A percentile compares a stretch with the other conserved stretches of the same genome.
phyloP scores from a whole-genome alignment of 306 rosid species.

The Fragaria iinumae region DNA sequence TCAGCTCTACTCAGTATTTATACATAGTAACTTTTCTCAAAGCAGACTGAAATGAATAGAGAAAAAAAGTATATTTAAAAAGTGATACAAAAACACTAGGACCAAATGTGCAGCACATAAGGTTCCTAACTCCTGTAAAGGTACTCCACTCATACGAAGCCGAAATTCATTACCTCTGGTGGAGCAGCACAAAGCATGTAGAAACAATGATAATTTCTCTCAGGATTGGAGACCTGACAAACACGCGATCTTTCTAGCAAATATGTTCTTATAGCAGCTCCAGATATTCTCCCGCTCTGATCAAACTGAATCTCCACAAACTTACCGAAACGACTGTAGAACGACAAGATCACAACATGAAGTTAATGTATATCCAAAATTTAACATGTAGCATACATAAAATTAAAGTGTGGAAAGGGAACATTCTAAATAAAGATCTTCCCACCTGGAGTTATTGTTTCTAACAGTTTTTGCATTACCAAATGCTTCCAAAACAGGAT shows the following conservation, averaged over 20 bases:
- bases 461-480: conserved; percentile 99
- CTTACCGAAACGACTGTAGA: conserved; percentile 96
- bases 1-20: background rate
- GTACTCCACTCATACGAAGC: conserved; percentile 17
- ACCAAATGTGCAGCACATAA: conserved; percentile 22
- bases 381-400: conserved; percentile 22
- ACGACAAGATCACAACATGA: conserved; percentile 21
- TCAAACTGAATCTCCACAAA: conserved; percentile 99
- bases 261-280: conserved; percentile 99
- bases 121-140: conserved; percentile 26
- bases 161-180: conserved; percentile 63
- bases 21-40: conserved; percentile 6
- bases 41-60: background rate
- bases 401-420: conserved; percentile 20
- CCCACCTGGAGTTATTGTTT: conserved; percentile 95
- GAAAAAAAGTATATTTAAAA: background rate
- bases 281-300: conserved; percentile 86
- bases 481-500: conserved; percentile 99
- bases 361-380: conserved; percentile 17
- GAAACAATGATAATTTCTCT: conserved; percentile 99
- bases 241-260: conserved; percentile 99
- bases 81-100: conserved; percentile 17
- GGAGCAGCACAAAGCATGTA: conserved; percentile 99
- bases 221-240: conserved; percentile 96
- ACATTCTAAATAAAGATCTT: conserved; percentile 7